These are phyloP conservation scores for Inosperma sp. DNA, from an alignment of 768 basidiomycete genomes.

Conservation along the genomic window DNA sequence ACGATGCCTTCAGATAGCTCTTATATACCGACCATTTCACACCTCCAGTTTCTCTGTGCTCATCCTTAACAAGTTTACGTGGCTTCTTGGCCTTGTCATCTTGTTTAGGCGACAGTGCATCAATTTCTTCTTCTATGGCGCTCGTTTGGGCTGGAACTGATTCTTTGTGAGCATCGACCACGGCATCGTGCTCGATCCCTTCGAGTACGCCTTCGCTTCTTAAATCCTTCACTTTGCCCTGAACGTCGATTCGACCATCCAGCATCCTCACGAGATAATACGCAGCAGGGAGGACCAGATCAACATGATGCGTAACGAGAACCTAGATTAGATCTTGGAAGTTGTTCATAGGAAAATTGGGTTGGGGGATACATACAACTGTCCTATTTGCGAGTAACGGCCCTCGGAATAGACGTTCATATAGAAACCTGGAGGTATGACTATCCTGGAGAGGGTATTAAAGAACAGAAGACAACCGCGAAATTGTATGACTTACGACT, in stretches of 20 bases:
- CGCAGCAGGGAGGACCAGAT: slow-evolving; percentile 71
- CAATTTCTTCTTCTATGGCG: slow-evolving; percentile 25
- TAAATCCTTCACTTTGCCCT: slow-evolving; percentile 65
- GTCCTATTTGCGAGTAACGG: slow-evolving; percentile 31
- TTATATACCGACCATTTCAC: slow-evolving; percentile 76
- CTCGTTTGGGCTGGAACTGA: slow-evolving; percentile 35
- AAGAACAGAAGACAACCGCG: background rate
- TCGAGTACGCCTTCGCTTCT: slow-evolving; percentile 44
- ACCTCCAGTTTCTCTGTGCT: slow-evolving; percentile 73
- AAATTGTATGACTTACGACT: slow-evolving; percentile 47
- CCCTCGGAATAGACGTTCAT: slow-evolving; percentile 29
- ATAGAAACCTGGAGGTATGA: slow-evolving; percentile 32
- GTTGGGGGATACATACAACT: slow-evolving; percentile 25
- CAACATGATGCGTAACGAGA: slow-evolving; percentile 80
- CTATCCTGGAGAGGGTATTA: slow-evolving; percentile 24
- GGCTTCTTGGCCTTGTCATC: slow-evolving; percentile 51
- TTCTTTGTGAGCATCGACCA: slow-evolving; percentile 45
- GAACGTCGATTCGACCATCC: slow-evolving; percentile 74
- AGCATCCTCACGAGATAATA: slow-evolving; percentile 74
- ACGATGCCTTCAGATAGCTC: slow-evolving; percentile 70
- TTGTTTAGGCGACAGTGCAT: slow-evolving; percentile 23
- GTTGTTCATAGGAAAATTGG: background rate
- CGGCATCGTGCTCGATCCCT: slow-evolving; percentile 31
- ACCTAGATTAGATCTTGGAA: slow-evolving; percentile 34
- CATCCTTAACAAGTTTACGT: slow-evolving; percentile 72